phyloP scores from a whole-genome alignment of 2,329 filamentous ascomycete genomes.

The Cladophialophora exuberans region DNA sequence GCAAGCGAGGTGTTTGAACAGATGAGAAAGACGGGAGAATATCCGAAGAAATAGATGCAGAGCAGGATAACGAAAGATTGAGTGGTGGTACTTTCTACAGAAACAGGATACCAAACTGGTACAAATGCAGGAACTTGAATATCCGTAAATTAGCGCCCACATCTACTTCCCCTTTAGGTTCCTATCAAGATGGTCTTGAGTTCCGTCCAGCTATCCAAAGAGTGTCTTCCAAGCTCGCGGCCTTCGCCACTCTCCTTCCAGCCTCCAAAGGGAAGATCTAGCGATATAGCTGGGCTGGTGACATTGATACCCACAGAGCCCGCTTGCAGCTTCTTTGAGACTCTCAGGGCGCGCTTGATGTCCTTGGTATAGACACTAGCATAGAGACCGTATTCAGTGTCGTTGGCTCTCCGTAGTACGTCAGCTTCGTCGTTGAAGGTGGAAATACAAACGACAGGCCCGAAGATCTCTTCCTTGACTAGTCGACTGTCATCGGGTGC shows the following conservation, averaged over 20 bases:
- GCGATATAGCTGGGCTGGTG: neutral
- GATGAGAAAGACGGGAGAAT: slow-evolving; percentile 6
- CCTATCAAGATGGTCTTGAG: too few relatives aligned
- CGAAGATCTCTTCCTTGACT: slow-evolving; percentile 66
- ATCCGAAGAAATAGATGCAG: slow-evolving; percentile 4
- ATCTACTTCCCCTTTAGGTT: too few relatives aligned
- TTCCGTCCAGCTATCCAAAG: slow-evolving; percentile 61
- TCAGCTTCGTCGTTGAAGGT: slow-evolving; percentile 65
- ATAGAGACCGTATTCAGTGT: slow-evolving; percentile 56
- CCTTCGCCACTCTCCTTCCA: slow-evolving; percentile 61
- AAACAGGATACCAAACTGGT: too few relatives aligned
- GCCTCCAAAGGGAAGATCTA: slow-evolving; percentile 64
- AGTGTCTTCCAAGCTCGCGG: slow-evolving; percentile 58
- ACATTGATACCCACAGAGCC: slow-evolving; percentile 35
- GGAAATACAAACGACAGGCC: slow-evolving; percentile 62
- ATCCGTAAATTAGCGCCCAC: too few relatives aligned
- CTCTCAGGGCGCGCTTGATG: slow-evolving; percentile 20
- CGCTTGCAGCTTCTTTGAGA: slow-evolving; percentile 21
- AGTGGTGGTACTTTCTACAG: too few relatives aligned
- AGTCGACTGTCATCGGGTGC: slow-evolving; percentile 62
- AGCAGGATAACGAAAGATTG: too few relatives aligned
- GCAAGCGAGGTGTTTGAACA: slow-evolving; percentile 23
- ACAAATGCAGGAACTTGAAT: too few relatives aligned
- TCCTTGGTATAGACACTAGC: slow-evolving; percentile 21
- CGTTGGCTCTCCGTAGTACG: slow-evolving; percentile 60